Base-by-base conservation (phyloP, 345 rosid genomes). In the Hibiscus tridactylites region DNA sequence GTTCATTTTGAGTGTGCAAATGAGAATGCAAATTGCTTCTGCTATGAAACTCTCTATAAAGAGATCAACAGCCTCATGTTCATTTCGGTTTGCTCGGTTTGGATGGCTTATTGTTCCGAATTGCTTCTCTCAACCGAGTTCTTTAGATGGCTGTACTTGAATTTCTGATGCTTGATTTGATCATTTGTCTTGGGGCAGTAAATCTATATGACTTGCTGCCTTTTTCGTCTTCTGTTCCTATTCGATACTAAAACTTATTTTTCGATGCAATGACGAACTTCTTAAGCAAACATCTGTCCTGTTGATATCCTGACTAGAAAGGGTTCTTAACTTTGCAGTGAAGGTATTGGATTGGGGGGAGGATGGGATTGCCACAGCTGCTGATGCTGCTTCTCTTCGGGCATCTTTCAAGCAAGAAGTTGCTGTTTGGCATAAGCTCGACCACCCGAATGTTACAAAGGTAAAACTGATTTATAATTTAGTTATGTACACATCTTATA, bases 391-490 rank as follows among this genome's bases (percentile, higher is more conserved):
- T 1, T 79, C 87, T 64, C 75, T 91, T 6, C 85, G 94, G 73
- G 71, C 88, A 78, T 86, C 97, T 77, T 91, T 91, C 71, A 84
- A 65, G 75, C 88, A 91, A 82, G 97, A 91, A 82, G 97, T 91
- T 71, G 94, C 91, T 72, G 94, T 91, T 75, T 91, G 97, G 97
- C 88, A 91, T 80, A 91, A 91, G 82, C 94, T 91, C 70, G 87
- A 87, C 85, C 91, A 91, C 77, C 90, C 87, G 57, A 91, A 91
- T 71, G 94, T 91, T 39, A 91, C 97, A 13, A 91, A 86, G 83
- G 97, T 88, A 72, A 19, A 73, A 13, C 39, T 9, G 5, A 52
- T 12, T 67, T 33, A 7, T 31, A 19, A 53, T 54, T 54, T 9
- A 5, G 16, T 6, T 35, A 4, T 52, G 9, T 6, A 54, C 9